Percentiles rank a stretch among this genome's conserved stretches.
Conservation (phyloP, 176 grass and related monocot species). For the Aechmea fasciata region DNA sequence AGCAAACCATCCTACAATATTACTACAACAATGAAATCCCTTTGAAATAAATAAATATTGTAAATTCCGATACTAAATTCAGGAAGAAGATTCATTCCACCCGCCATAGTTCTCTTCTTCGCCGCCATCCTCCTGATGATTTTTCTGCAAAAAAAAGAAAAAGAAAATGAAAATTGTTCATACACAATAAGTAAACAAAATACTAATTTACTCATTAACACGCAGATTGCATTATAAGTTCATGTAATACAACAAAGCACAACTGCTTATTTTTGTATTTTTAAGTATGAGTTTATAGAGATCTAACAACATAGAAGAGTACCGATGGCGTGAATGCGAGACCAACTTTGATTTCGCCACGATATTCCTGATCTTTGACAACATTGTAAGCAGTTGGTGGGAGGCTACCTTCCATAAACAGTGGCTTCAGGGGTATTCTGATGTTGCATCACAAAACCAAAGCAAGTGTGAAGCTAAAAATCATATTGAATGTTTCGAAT, state of each 20-base stretch:
- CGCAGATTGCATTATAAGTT: too few species aligned
- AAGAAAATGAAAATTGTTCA: neutral
- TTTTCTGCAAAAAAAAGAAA: neutral
- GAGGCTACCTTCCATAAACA: conserved; percentile 51
- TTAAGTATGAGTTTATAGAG: too few species aligned
- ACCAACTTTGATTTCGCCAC: conserved; percentile 73
- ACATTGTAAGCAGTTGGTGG: conserved; percentile 47
- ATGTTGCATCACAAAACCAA: neutral
- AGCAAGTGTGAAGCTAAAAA: neutral
- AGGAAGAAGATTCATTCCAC: neutral
- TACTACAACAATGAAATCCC: too few species aligned
- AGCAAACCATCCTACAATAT: too few species aligned
- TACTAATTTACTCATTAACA: neutral
- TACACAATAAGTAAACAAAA: neutral
- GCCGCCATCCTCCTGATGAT: neutral
- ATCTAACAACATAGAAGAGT: neutral
- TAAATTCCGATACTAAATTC: neutral
- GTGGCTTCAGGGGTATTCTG: conserved; percentile 37
- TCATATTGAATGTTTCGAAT: neutral
- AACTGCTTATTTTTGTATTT: too few species aligned
- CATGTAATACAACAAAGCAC: too few species aligned
- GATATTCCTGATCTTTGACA: conserved; percentile 59
- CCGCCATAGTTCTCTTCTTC: neutral
- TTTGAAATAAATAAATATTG: neutral
- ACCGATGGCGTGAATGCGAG: conserved; percentile 64